These are phyloP conservation scores for Kazachstania sp. DNA, from an alignment of 1,139 yeast species.

Conservation along the genomic window DNA sequence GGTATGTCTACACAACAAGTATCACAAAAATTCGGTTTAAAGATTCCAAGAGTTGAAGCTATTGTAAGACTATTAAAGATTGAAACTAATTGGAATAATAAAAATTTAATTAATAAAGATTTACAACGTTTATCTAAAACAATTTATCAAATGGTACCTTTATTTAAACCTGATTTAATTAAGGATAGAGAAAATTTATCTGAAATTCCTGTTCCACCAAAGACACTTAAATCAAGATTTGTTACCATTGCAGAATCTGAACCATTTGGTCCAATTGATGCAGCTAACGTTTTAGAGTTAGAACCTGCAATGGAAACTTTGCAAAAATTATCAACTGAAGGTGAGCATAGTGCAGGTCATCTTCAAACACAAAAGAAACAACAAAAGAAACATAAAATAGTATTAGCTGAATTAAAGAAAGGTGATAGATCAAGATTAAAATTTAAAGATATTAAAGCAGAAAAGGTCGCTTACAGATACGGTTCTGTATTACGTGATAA, in stretches of 20 bases:
- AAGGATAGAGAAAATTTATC: slow-evolving; percentile 60
- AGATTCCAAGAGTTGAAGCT: slow-evolving; percentile 82
- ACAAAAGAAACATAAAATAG: slow-evolving; percentile 11
- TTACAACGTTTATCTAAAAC: slow-evolving; percentile 47
- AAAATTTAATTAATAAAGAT: slow-evolving; percentile 42
- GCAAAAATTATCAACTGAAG: slow-evolving; percentile 52
- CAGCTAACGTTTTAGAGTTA: slow-evolving; percentile 74
- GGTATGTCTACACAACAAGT: slow-evolving; percentile 60
- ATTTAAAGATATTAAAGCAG: slow-evolving; percentile 70
- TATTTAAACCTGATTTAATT: slow-evolving; percentile 38
- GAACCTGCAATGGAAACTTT: slow-evolving; percentile 80
- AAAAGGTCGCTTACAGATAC: slow-evolving; percentile 82
- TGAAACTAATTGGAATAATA: slow-evolving; percentile 51
- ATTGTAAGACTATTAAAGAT: slow-evolving; percentile 57
- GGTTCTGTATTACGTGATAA: slow-evolving; percentile 87
- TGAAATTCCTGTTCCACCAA: slow-evolving; percentile 89
- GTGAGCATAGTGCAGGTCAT: slow-evolving; percentile 37
- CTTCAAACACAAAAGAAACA: slow-evolving; percentile 1
- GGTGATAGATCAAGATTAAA: slow-evolving; percentile 61
- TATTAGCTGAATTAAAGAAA: slow-evolving; percentile 31
- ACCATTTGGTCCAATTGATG: slow-evolving; percentile 94
- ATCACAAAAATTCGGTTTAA: slow-evolving; percentile 71
- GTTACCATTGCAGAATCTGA: slow-evolving; percentile 87
- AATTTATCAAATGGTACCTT: slow-evolving; percentile 76
- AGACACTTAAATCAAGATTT: slow-evolving; percentile 75